Conservation (phyloP, 1,284 basidiomycete genomes). For the Exobasidium cylindrosporum region DNA sequence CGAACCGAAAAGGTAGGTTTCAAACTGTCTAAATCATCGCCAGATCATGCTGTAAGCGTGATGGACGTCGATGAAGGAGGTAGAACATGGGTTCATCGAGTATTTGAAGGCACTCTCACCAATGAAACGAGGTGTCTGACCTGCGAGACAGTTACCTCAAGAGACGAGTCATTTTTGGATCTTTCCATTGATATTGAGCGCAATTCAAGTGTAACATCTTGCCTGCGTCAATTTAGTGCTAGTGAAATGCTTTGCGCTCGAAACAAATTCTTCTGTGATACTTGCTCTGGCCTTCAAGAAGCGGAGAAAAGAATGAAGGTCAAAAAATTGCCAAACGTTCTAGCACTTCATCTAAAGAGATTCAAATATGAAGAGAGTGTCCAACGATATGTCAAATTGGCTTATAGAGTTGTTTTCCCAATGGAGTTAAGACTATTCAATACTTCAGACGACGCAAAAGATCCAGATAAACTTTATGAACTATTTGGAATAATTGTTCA, state of each 20-base stretch:
- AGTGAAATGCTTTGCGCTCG: conserved; percentile 96
- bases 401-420: conserved; percentile 94
- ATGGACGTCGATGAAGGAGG: conserved; percentile 53
- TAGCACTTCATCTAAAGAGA: conserved; percentile 91
- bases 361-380: conserved; percentile 91
- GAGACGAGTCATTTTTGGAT: conserved; percentile 94
- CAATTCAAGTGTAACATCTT: conserved; percentile 90
- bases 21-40: conserved; percentile 22
- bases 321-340: conserved; percentile 86
- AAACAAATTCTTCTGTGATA: conserved; percentile 98
- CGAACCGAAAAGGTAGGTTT: conserved; percentile 16
- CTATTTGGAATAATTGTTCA: conserved; percentile 95
- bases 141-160: conserved; percentile 72
- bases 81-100: conserved; percentile 79
- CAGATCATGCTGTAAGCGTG: conserved; percentile 17
- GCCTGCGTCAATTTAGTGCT: conserved; percentile 90
- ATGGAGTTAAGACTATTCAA: conserved; percentile 91
- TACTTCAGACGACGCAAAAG: conserved; percentile 85
- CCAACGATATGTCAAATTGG: conserved; percentile 80
- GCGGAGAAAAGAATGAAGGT: conserved; percentile 99
- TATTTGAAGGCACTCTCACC: conserved; percentile 89
- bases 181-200: conserved; percentile 97
- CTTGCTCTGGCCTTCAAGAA: conserved; percentile 92
- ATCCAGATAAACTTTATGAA: conserved; percentile 82
- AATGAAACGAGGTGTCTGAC: conserved; percentile 64